Evolutionary conservation across 768 basidiomycete genomes (phyloP), one percentile per base, ranked within the genome.

Genomic region (Kwoniella bestiolae): DNA sequence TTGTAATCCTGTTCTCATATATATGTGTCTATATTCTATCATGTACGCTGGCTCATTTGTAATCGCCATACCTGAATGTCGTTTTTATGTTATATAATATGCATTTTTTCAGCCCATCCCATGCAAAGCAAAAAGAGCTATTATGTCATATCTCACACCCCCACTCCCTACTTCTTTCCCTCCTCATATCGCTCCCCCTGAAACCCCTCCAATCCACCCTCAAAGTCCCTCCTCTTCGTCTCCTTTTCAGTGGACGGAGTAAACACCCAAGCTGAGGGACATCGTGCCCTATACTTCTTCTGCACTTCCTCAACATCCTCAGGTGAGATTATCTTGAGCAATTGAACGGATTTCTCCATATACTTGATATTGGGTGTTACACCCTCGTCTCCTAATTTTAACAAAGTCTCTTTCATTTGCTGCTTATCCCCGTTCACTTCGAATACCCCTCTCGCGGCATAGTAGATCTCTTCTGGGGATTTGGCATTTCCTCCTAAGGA

Each of bases 401-500:
- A 21, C 9, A 75, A 45, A 25, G 69, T 56, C 3, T 52, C 31
- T 11, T 69, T 32, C 1, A 32, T 53, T 26, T 51, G 58, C 4
- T 44, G 8, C 12, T 69, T 32, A 4, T 31, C 56, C 8, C 38
- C 61, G 3, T 41, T 28, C 28, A 62, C 32, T 45, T 70, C 72
- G 18, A 64, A 46, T 9, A 67, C 41, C 16, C 84, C 90, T 73
- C 85, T 84, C 5, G 91, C 91, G 45, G 83, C 84, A 3, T 87
- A 89, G 6, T 95, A 80, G 34, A 90, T 82, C 0, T 87, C 87
- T 2, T 78, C 67, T 0, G 86, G 83, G 9, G 84, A 84, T 0
- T 79, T 71, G 0, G 87, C 82, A 65, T 89, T 85, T 16, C 75
- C 83, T 74, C 92, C 84, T 78, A 89, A 92, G 66, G 90, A 86